These are phyloP conservation scores for Fusarium pseudoanthophilum DNA, from an alignment of 2,329 filamentous ascomycete species.

Conservation along the genomic window DNA sequence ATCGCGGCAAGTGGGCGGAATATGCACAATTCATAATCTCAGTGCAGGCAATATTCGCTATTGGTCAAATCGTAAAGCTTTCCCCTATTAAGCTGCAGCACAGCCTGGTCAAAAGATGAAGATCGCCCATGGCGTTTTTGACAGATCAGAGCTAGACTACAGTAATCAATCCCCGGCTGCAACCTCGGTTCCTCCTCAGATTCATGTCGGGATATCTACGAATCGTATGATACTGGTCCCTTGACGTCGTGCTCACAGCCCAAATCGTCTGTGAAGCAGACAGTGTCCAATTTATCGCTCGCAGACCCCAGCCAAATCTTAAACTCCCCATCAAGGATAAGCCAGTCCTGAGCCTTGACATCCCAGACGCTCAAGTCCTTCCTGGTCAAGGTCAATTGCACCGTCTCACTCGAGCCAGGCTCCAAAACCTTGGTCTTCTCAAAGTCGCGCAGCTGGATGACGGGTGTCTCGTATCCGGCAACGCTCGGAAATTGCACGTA, in stretches of 20 bases:
- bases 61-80: not conserved
- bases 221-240: constrained; percentile 32
- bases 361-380: constrained; percentile 82
- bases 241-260: constrained; percentile 41
- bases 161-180: not conserved
- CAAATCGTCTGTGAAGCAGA: constrained; percentile 47
- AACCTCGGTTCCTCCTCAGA: not conserved
- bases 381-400: constrained; percentile 70
- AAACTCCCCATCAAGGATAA: constrained; percentile 55
- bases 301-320: constrained; percentile 54
- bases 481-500: constrained; percentile 57
- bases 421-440: constrained; percentile 70
- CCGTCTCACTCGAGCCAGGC: constrained; percentile 61
- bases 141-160: not conserved
- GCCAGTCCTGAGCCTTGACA: constrained; percentile 74
- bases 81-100: not conserved
- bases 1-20: not conserved
- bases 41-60: not conserved
- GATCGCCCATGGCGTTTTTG: constrained; percentile 12
- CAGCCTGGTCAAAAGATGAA: not conserved
- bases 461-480: constrained; percentile 68
- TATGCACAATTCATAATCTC: not conserved
- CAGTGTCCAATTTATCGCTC: constrained; percentile 49
- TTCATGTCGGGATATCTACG: not conserved
- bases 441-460: constrained; percentile 76